Base-by-base conservation (phyloP, 2,329 filamentous ascomycete species). In the Pseudopyrenochaeta lycopersici region DNA sequence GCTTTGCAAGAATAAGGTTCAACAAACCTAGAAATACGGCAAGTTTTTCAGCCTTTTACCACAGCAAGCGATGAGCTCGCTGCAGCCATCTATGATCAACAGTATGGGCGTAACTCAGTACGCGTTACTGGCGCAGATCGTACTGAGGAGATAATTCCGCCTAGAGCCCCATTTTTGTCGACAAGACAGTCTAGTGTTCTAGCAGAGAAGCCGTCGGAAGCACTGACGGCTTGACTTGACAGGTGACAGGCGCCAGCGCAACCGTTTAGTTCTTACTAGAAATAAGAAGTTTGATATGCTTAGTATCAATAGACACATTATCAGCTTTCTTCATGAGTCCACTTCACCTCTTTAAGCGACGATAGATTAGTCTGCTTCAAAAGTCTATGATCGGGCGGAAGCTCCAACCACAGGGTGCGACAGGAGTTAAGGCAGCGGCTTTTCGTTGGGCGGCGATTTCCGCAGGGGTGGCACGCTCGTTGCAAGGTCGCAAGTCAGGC, bases 391-490 rank as follows among this genome's bases (percentile, higher is more conserved):
- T 9, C 23, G 23, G 17, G 17, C 21, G 21, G 6, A 39, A 11
- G n/a, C 9, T 18, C 36, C 10, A 21, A 14, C 14, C 21, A 39
- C 7, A 23, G n/a, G 1, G 12, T 21, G n/a, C 18, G 3, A 9
- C 10, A 4, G 17, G 17, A 21, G 17, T 38, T 38, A 5, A 15
- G 15, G 2, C 15, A 21, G 20, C 36, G 21, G 18, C 36, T 39
- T 20, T 14, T 15, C 7, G 33, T 32, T 41, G 33, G 35, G 14
- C 20, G 32, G 21, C 7, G 21, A 15, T 51, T 41, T 17, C 23
- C 48, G 31, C 48, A 46, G 29, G 48, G 48, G 27, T 51, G 42
- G 36, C 41, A 51, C 48, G 42, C 20, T 14, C 18, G 20, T 39
- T 3, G 10, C 36, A 9, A 17, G 14, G 23, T 11, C 20, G 27